These are phyloP conservation scores for Sugiyamaella sp. DNA, from an alignment of 1,139 yeast species.

Conservation along the genomic window DNA sequence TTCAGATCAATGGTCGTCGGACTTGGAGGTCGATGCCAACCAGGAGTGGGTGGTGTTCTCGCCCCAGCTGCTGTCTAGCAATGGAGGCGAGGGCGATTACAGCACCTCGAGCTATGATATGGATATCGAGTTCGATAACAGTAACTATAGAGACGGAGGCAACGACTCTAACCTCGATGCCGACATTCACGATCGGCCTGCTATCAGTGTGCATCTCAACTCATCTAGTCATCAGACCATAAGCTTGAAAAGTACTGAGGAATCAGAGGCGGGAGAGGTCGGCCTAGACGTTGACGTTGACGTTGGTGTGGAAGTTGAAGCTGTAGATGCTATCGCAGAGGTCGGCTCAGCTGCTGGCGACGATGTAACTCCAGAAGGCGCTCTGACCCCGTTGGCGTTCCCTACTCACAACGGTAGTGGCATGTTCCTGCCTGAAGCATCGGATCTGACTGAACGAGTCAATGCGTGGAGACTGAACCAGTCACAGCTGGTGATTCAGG, in stretches of 20 bases:
- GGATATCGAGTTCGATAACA: not conserved
- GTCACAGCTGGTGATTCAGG: conserved; percentile 40
- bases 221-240: not conserved
- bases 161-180: not conserved
- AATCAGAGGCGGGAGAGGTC: not conserved
- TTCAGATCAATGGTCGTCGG: conserved; percentile 12
- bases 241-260: conserved; percentile 1
- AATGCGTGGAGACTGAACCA: conserved; percentile 48
- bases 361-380: conserved; percentile 22
- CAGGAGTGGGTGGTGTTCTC: conserved; percentile 41
- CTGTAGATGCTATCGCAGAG: not conserved
- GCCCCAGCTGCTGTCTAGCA: conserved; percentile 26
- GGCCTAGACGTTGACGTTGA: not conserved
- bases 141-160: not conserved
- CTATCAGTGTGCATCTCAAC: not conserved
- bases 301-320: too few species aligned
- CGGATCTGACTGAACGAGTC: conserved; percentile 41
- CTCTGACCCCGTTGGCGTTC: conserved; percentile 39
- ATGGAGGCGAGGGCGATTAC: conserved; percentile 11
- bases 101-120: conserved; percentile 6
- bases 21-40: conserved; percentile 21
- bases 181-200: not conserved
- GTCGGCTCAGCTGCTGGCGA: conserved; percentile 3
- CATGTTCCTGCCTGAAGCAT: conserved; percentile 36
- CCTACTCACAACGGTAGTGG: conserved; percentile 46